Conservation (phyloP, 495 filamentous ascomycete species). For the Neurospora pannonica region DNA sequence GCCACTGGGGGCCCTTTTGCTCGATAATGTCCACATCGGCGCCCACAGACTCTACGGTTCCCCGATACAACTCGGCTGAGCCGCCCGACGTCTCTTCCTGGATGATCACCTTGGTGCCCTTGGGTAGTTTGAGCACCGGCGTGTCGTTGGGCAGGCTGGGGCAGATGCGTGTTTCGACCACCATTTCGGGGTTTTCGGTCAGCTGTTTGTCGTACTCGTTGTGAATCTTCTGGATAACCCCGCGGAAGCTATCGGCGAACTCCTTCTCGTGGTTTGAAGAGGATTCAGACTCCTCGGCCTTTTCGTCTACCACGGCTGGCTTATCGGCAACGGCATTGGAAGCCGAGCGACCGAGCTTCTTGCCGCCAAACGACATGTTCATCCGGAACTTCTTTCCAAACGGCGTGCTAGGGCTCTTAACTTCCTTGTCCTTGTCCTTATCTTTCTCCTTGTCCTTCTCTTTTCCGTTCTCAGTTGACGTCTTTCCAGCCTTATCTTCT, state of each 20-base stretch:
- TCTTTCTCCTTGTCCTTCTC: conserved; percentile 50
- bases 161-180: conserved; percentile 54
- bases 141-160: conserved; percentile 79
- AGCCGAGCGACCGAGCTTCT: conserved; percentile 68
- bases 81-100: conserved; percentile 92
- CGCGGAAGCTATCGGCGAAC: conserved; percentile 73
- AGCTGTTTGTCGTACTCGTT: conserved; percentile 66
- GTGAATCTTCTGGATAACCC: conserved; percentile 68
- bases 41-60: conserved; percentile 68
- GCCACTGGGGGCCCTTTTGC: conserved; percentile 76
- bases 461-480: conserved; percentile 23
- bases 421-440: conserved; percentile 58
- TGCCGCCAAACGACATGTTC: conserved; percentile 68
- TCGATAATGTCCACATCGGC: conserved; percentile 76
- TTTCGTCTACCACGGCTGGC: conserved; percentile 64
- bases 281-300: conserved; percentile 48
- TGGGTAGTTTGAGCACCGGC: conserved; percentile 69
- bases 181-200: conserved; percentile 41
- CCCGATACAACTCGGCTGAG: conserved; percentile 83
- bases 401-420: conserved; percentile 56
- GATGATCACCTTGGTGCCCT: conserved; percentile 76
- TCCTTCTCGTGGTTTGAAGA: conserved; percentile 76
- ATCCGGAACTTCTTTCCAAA: conserved; percentile 86
- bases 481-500: conserved; percentile 26
- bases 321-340: conserved; percentile 62